Conservation (phyloP, 495 filamentous ascomycete genomes). For the Penicillium odoratum region DNA sequence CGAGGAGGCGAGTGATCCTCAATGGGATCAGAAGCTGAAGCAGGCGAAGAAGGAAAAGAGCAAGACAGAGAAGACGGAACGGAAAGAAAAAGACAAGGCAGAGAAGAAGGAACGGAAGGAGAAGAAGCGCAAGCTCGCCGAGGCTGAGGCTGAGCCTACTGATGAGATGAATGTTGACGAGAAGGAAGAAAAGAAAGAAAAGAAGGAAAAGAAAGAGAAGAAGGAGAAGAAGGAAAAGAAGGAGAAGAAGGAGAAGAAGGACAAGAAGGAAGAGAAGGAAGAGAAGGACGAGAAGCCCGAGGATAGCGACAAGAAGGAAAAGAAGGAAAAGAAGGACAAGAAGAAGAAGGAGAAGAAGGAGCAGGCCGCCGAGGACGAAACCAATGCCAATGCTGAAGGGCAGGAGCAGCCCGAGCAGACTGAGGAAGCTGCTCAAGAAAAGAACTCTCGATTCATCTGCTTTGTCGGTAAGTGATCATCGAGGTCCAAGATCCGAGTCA, state of each 20-base stretch:
- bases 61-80: conserved; percentile 31
- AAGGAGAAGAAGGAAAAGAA: conserved; percentile 12
- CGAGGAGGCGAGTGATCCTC: conserved; percentile 30
- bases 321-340: conserved; percentile 17
- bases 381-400: conserved; percentile 9
- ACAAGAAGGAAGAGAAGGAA: conserved; percentile 20
- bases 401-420: conserved; percentile 20
- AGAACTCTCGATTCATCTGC: conserved; percentile 71
- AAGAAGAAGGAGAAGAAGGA: conserved; percentile 16
- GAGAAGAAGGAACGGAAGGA: conserved; percentile 21
- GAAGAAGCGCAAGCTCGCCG: conserved; percentile 6
- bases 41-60: conserved; percentile 28
- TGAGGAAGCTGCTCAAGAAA: conserved; percentile 29
- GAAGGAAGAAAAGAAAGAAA: conserved; percentile 21
- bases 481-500: not conserved
- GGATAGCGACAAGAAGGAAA: conserved; percentile 1
- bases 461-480: conserved; percentile 65
- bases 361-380: conserved; percentile 1
- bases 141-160: conserved; percentile 2
- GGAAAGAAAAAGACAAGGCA: conserved; percentile 24
- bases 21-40: conserved; percentile 40
- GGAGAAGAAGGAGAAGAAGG: conserved; percentile 24
- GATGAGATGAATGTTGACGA: conserved; percentile 10
- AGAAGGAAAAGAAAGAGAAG: conserved; percentile 20
- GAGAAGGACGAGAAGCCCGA: conserved; percentile 8